Evolutionary conservation across 345 rosid genomes (phyloP).

Genomic region (Salix arbutifolia): DNA sequence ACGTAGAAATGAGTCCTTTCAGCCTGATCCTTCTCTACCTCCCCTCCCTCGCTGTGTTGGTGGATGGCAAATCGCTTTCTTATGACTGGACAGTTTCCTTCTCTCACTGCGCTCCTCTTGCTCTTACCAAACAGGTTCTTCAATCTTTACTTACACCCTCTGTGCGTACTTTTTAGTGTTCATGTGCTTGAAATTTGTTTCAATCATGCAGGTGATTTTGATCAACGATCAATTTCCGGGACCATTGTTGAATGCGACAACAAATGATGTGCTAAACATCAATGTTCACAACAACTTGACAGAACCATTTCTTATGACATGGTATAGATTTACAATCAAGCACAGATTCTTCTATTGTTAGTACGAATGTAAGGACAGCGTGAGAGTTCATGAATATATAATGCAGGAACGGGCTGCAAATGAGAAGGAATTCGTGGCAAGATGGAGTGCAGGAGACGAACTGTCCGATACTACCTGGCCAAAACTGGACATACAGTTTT

Average conservation of each 20-base stretch:
- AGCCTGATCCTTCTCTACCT: not conserved
- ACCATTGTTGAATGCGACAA: constrained; percentile 28
- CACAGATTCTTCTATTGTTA: not conserved
- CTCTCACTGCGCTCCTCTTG: constrained; percentile 46
- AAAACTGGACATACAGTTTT: constrained; percentile 31
- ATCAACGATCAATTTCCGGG: constrained; percentile 37
- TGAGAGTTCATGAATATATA: not conserved
- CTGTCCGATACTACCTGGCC: constrained; percentile 27
- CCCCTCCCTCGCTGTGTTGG: not conserved
- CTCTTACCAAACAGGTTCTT: constrained; percentile 39
- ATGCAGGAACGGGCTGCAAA: constrained; percentile 36
- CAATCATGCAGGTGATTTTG: constrained; percentile 22
- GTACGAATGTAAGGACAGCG: too few relatives aligned
- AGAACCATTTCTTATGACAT: constrained; percentile 35
- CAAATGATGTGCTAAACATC: constrained; percentile 27
- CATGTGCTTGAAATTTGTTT: too few relatives aligned
- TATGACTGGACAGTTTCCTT: constrained; percentile 48
- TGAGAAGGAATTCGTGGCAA: constrained; percentile 41
- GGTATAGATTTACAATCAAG: constrained; percentile 10
- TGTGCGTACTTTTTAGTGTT: not conserved
- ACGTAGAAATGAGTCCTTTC: too few relatives aligned
- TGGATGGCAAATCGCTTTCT: constrained; percentile 20
- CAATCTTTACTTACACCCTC: not conserved
- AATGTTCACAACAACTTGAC: constrained; percentile 23
- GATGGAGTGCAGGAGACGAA: constrained; percentile 42